A percentile compares a stretch with the other conserved stretches of the same genome.
These are phyloP conservation scores for Oryza glumipatula DNA, from an alignment of 176 grass and related monocot species.

Conservation along the genomic window DNA sequence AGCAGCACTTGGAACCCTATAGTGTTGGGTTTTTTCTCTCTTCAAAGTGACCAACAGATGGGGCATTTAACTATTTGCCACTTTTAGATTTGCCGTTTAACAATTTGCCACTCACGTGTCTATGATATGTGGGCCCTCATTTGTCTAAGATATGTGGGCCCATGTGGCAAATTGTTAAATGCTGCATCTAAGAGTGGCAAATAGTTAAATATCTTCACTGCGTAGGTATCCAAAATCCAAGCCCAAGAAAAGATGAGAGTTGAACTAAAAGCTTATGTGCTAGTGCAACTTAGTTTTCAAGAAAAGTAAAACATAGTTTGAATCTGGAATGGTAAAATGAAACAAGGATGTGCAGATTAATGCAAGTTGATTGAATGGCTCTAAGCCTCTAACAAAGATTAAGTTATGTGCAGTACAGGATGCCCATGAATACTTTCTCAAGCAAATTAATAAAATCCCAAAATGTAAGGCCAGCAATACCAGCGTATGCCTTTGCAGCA, in stretches of 20 bases:
- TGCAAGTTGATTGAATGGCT: slow-evolving; percentile 20
- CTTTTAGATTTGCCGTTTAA: no score
- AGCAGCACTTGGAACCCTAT: neutral
- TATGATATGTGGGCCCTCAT: no score
- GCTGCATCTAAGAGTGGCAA: no score
- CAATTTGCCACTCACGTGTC: no score
- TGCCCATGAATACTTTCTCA: slow-evolving; percentile 12
- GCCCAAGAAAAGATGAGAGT: slow-evolving; percentile 10
- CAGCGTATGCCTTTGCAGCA: slow-evolving; percentile 62
- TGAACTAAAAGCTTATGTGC: neutral
- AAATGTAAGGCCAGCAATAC: slow-evolving; percentile 47
- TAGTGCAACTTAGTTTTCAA: neutral
- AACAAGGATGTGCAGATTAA: slow-evolving; percentile 27
- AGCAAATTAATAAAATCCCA: slow-evolving; percentile 21
- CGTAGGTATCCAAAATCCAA: slow-evolving; percentile 35
- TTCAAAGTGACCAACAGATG: neutral
- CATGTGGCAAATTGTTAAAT: no score
- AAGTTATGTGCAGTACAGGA: slow-evolving; percentile 20
- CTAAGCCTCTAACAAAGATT: neutral
- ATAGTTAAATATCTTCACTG: neutral
- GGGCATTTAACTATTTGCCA: no score
- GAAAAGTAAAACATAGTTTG: neutral
- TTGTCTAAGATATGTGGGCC: no score
- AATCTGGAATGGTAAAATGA: neutral
- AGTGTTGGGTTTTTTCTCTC: neutral